phyloP scores from a whole-genome alignment of 192 early-diverging fungal genomes.

The Podila horticola region DNA sequence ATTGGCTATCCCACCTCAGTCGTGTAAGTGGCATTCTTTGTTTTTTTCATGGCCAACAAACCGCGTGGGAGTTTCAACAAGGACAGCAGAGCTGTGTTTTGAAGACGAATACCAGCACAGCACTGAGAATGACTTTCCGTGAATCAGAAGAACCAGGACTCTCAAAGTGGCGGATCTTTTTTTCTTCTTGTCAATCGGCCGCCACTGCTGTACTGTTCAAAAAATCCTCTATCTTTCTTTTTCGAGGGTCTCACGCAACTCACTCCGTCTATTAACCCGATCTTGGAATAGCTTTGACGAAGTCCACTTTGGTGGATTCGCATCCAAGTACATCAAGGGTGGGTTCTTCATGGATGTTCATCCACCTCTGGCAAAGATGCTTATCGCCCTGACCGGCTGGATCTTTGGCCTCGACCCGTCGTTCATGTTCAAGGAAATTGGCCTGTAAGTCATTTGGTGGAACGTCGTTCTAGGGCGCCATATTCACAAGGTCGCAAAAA shows the following conservation, averaged over 20 bases:
- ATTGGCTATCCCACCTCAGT: slow-evolving; percentile 57
- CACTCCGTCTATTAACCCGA: background rate
- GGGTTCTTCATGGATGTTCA: slow-evolving; percentile 97
- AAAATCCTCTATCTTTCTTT: background rate
- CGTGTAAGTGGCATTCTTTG: slow-evolving; percentile 51
- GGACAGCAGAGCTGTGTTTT: too few species aligned
- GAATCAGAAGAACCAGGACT: too few species aligned
- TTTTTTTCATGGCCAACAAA: too few species aligned
- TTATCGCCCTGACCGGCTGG: slow-evolving; percentile 82
- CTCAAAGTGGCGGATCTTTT: too few species aligned
- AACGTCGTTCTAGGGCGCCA: background rate
- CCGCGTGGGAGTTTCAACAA: too few species aligned
- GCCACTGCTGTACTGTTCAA: too few species aligned
- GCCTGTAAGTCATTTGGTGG: slow-evolving; percentile 59
- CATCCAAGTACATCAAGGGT: slow-evolving; percentile 84
- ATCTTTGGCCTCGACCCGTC: slow-evolving; percentile 90
- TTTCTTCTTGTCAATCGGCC: too few species aligned
- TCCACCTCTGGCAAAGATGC: slow-evolving; percentile 93
- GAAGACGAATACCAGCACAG: too few species aligned
- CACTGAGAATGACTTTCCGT: too few species aligned
- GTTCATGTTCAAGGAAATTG: slow-evolving; percentile 96
- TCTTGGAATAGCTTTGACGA: slow-evolving; percentile 85
- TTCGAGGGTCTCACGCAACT: background rate
- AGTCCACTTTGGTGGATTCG: slow-evolving; percentile 99
- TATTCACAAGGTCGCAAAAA: too few species aligned